Base-by-base conservation (phyloP, 148 eudicot species). In the Vaccinium vitisidaea region DNA sequence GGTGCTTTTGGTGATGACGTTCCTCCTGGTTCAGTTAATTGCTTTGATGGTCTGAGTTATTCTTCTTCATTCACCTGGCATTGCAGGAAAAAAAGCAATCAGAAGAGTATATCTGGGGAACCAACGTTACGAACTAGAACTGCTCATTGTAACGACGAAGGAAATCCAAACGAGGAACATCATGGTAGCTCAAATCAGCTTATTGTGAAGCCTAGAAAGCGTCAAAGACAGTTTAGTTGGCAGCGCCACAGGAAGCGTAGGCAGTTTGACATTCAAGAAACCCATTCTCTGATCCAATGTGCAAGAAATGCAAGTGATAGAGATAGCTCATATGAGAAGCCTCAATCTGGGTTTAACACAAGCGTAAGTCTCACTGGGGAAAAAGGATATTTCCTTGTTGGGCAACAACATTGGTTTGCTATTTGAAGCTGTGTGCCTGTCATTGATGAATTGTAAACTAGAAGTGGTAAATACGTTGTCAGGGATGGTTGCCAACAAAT, bases 221-320 rank as follows among this genome's bases (percentile, higher is more conserved):
- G 88, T 80, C 61, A 6, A 82, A 90, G 93, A 84, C 67, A 84
- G 82, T 89, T 85, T 77, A 88, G 92, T 77, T 91, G 96, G 96
- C 92, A 88, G 87, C 93, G 94, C 13, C 79, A 83, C 73, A 88
- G 87, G 82, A 92, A 78, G 87, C 79, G 67, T 25, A 87, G 81
- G 88, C 83, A 75, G 30, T 83, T 82, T 77, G 75, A 77, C 74
- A 69, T 46, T 76, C 80, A 80, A 48, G 86, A 80, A 77, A 85
- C 70, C 11, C 59, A 8, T 82, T 61, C 85, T 48, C 16, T 73
- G 83, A 79, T 46, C 58, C 85, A 90, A 9, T 86, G 80, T 48
- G 69, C 82, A 77, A 83, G 36, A 63, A 88, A 46, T 71, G 6
- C 65, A 43, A 50, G 53, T 46, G 69, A 61, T 6, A 59, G 75